phyloP scores from a whole-genome alignment of 306 rosid genomes.

The Delonix regia region DNA sequence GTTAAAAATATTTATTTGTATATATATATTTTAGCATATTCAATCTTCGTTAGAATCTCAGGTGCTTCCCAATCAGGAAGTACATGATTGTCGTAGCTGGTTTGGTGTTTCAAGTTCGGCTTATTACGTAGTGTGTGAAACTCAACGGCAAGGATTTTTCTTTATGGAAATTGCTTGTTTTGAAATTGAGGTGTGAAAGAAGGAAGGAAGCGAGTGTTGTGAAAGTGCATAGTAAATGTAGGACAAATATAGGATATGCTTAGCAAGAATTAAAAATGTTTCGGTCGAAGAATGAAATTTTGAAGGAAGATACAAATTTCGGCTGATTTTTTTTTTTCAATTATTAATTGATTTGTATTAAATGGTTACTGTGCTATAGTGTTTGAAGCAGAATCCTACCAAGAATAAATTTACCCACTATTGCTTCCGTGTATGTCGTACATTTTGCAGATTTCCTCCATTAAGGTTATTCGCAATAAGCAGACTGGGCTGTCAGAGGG shows the following conservation, averaged over 20 bases:
- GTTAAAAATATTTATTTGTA: too few relatives aligned
- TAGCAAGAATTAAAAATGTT: too few relatives aligned
- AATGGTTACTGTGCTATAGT: constrained; percentile 10
- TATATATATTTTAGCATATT: too few relatives aligned
- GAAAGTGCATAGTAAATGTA: neutral
- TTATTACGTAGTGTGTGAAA: constrained; percentile 16
- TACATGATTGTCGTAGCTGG: neutral
- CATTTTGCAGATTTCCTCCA: constrained; percentile 65
- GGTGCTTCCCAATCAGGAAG: neutral
- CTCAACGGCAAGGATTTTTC: neutral
- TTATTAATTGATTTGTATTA: too few relatives aligned
- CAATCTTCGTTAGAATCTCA: neutral
- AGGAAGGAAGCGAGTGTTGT: neutral
- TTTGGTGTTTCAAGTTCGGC: neutral
- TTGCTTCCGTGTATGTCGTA: constrained; percentile 26
- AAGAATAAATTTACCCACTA: neutral
- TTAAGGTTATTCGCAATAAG: constrained; percentile 92
- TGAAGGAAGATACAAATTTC: too few relatives aligned
- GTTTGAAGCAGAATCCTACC: neutral
- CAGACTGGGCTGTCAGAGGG: constrained; percentile 89
- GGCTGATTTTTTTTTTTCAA: too few relatives aligned
- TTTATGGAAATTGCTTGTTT: neutral
- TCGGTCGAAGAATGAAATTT: too few relatives aligned
- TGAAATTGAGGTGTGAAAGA: neutral
- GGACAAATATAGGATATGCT: too few relatives aligned